Conservation (phyloP, 192 early-diverging fungal species). For the Backusella macrospora region DNA sequence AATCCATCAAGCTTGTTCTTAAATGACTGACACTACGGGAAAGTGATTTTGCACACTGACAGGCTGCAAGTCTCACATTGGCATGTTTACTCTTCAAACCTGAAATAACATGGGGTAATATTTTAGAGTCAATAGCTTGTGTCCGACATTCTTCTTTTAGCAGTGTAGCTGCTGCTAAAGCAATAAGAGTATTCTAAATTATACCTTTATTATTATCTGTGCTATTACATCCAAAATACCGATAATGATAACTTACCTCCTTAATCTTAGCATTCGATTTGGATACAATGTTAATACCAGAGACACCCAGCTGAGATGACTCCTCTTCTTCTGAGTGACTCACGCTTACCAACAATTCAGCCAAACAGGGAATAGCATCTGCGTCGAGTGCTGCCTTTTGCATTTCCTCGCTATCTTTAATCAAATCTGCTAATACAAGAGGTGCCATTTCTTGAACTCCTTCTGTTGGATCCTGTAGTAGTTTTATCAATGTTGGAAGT, state of each 20-base stretch:
- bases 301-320: slow-evolving; percentile 26
- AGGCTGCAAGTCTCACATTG: slow-evolving; percentile 74
- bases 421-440: slow-evolving; percentile 69
- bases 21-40: slow-evolving; percentile 77
- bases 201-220: too few species aligned
- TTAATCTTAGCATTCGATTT: slow-evolving; percentile 59
- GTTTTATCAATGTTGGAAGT: slow-evolving; percentile 69
- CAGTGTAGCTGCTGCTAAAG: slow-evolving; percentile 70
- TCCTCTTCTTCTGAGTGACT: slow-evolving; percentile 35
- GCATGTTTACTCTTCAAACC: slow-evolving; percentile 63
- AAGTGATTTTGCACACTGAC: slow-evolving; percentile 75
- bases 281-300: slow-evolving; percentile 29
- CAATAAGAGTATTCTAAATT: slow-evolving; percentile 68
- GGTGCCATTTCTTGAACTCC: slow-evolving; percentile 70
- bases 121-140: slow-evolving; percentile 76
- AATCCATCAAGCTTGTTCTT: slow-evolving; percentile 79
- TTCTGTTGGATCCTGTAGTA: slow-evolving; percentile 57
- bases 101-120: slow-evolving; percentile 70
- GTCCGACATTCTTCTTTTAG: slow-evolving; percentile 73
- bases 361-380: slow-evolving; percentile 68
- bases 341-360: slow-evolving; percentile 53
- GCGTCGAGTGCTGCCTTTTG: slow-evolving; percentile 78
- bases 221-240: neutral
- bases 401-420: slow-evolving; percentile 70
- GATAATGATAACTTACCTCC: slow-evolving; percentile 47